Conservation (phyloP, 306 rosid genomes). For the Lablab purpureus region DNA sequence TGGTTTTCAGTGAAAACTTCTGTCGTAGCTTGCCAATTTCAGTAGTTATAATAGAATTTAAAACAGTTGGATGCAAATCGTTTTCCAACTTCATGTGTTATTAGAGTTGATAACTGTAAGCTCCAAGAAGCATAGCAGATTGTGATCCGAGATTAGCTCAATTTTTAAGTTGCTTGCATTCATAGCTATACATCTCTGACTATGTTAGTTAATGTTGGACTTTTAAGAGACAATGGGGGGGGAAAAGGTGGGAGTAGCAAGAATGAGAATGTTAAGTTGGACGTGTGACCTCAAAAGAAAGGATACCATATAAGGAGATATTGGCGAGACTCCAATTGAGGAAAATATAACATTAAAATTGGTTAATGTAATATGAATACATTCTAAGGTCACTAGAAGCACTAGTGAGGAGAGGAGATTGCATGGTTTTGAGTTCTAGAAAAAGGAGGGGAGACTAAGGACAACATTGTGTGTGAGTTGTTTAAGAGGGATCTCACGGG, state of each 20-base stretch:
- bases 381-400: background rate
- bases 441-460: background rate
- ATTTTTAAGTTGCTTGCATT: constrained; percentile 13
- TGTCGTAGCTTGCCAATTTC: constrained; percentile 8
- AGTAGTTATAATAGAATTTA: constrained; percentile 22
- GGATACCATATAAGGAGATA: background rate
- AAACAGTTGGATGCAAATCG: constrained; percentile 5
- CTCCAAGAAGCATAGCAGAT: constrained; percentile 2
- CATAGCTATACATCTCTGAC: background rate
- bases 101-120: background rate
- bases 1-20: constrained; percentile 21
- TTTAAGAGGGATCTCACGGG: background rate
- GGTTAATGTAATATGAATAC: background rate
- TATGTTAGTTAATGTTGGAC: background rate
- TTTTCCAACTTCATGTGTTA: constrained; percentile 6
- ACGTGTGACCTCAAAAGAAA: background rate
- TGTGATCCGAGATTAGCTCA: constrained; percentile 25
- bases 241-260: background rate
- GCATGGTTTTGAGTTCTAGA: background rate
- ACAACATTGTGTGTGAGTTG: background rate
- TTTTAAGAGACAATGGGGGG: background rate
- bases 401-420: background rate
- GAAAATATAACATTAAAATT: background rate
- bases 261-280: background rate
- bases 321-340: background rate